These are phyloP conservation scores for Polyporus tsugae DNA, from an alignment of 1,284 basidiomycete genomes.

Conservation along the genomic window DNA sequence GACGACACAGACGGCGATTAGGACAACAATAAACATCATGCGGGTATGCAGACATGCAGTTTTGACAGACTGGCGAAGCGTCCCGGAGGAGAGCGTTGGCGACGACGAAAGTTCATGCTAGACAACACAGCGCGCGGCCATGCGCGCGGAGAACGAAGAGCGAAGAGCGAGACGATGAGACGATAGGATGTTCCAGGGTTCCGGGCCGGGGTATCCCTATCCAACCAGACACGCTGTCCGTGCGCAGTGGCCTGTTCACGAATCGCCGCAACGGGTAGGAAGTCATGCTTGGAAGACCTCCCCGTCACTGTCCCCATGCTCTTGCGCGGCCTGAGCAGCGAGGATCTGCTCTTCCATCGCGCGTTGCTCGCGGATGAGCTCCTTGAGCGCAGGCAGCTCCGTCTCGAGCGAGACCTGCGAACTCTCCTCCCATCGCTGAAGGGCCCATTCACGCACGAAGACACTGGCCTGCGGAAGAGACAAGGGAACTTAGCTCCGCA, in stretches of 20 bases:
- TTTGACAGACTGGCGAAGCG: conserved; percentile 29
- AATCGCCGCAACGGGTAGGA: neutral
- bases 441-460: conserved; percentile 70
- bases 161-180: conserved; percentile 15
- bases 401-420: conserved; percentile 57
- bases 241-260: conserved; percentile 8
- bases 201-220: conserved; percentile 21
- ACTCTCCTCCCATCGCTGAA: conserved; percentile 66
- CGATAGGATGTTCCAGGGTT: conserved; percentile 15
- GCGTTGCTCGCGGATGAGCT: conserved; percentile 51
- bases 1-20: conserved; percentile 17
- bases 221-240: conserved; percentile 14
- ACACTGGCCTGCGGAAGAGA: conserved; percentile 56
- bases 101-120: conserved; percentile 27
- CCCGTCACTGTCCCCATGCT: conserved; percentile 26
- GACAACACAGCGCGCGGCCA: conserved; percentile 27
- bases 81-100: conserved; percentile 23
- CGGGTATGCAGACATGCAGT: conserved; percentile 30
- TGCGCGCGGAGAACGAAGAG: conserved; percentile 21
- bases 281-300: conserved; percentile 27
- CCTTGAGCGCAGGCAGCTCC: conserved; percentile 64
- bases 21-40: conserved; percentile 36
- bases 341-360: conserved; percentile 40
- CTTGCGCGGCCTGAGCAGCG: conserved; percentile 31
- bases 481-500: neutral